These are phyloP conservation scores for Oemleria cerasiformis DNA, from an alignment of 306 rosid genomes.

Conservation along the genomic window DNA sequence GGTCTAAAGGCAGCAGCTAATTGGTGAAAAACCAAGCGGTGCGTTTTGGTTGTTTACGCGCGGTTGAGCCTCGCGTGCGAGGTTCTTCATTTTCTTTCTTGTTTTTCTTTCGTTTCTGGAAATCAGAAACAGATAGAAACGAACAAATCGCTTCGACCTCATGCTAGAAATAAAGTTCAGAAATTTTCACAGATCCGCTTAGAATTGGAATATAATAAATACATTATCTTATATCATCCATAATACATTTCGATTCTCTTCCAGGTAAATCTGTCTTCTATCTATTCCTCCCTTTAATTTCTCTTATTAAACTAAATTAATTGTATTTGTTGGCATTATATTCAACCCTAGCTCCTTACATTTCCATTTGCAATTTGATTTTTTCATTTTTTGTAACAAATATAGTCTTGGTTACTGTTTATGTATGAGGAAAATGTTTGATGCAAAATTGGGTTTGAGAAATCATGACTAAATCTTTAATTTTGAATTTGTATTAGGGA, in stretches of 20 bases:
- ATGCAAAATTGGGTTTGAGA: not conserved
- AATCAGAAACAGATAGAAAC: not conserved
- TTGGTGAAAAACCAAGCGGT: not conserved
- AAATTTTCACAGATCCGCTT: not conserved
- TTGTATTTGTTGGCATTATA: too few species aligned
- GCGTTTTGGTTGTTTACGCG: slow-evolving; percentile 2
- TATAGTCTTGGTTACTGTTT: too few species aligned
- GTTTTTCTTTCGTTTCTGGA: too few species aligned
- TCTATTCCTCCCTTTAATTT: too few species aligned
- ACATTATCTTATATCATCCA: not conserved
- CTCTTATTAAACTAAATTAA: not conserved
- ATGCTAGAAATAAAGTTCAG: not conserved
- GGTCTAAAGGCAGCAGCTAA: not conserved
- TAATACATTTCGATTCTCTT: not conserved
- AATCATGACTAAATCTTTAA: not conserved
- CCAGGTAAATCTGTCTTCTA: not conserved
- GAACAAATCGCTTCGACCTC: not conserved
- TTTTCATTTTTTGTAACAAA: not conserved
- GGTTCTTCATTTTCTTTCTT: not conserved
- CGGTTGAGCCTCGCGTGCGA: not conserved
- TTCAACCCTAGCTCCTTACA: not conserved
- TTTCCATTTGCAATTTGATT: not conserved
- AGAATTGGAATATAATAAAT: not conserved
- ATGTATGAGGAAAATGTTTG: not conserved
- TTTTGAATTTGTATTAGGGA: too few species aligned